Evolutionary conservation across 306 rosid species (phyloP).

Genomic region (Ziziphus jujuba): DNA sequence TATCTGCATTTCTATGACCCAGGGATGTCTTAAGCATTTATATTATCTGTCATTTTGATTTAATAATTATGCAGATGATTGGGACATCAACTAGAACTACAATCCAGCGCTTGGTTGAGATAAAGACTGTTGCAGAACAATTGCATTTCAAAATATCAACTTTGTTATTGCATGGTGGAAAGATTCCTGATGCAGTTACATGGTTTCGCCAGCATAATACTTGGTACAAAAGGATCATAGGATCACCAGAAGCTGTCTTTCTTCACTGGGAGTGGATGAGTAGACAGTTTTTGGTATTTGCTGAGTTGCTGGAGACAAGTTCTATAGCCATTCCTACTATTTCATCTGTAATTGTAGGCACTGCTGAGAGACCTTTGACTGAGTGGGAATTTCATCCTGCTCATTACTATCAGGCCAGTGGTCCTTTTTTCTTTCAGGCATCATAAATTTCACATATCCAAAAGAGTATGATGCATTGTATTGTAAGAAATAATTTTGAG

Average conservation of each 20-base stretch:
- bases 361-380: slow-evolving; percentile 61
- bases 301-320: slow-evolving; percentile 88
- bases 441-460: background rate
- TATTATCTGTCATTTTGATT: slow-evolving; percentile 13
- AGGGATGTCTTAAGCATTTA: background rate
- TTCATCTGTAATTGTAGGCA: slow-evolving; percentile 44
- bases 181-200: slow-evolving; percentile 70
- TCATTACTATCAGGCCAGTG: slow-evolving; percentile 74
- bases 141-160: slow-evolving; percentile 86
- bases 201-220: slow-evolving; percentile 86
- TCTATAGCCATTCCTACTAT: slow-evolving; percentile 46
- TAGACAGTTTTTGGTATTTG: slow-evolving; percentile 90
- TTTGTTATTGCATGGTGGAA: slow-evolving; percentile 89
- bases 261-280: slow-evolving; percentile 99
- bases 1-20: background rate
- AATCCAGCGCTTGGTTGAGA: slow-evolving; percentile 84
- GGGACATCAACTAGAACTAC: slow-evolving; percentile 77
- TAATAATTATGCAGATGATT: slow-evolving; percentile 58
- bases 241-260: slow-evolving; percentile 77
- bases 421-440: slow-evolving; percentile 20
- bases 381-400: slow-evolving; percentile 90
- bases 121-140: slow-evolving; percentile 78
- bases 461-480: background rate
- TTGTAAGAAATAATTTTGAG: background rate
- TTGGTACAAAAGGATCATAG: slow-evolving; percentile 67